Percentiles rank a stretch among this genome's conserved stretches.
Evolutionary conservation across 495 filamentous ascomycete species (phyloP).

Genomic region (Lasiosphaeria miniovina): DNA sequence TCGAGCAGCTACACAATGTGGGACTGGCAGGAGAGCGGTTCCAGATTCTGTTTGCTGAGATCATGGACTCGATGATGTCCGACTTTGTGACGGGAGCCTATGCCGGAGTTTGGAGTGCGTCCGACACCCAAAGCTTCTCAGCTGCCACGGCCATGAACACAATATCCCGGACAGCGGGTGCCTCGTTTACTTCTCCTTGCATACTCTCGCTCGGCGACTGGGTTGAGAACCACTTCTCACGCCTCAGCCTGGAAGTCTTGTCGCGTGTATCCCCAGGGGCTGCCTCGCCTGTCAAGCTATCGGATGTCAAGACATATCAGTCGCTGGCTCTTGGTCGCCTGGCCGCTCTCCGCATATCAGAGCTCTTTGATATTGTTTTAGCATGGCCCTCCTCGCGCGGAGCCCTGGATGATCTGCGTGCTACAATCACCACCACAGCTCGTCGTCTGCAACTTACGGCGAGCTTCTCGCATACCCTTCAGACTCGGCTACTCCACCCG

Average conservation of each 20-base stretch:
- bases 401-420: slow-evolving; percentile 73
- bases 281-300: slow-evolving; percentile 43
- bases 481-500: slow-evolving; percentile 76
- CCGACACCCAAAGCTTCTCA: slow-evolving; percentile 13
- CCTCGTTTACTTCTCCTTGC: slow-evolving; percentile 52
- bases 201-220: slow-evolving; percentile 60
- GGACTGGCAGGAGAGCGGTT: slow-evolving; percentile 73
- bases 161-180: slow-evolving; percentile 18
- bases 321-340: slow-evolving; percentile 74
- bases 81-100: slow-evolving; percentile 61
- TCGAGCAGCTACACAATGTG: slow-evolving; percentile 63
- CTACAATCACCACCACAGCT: slow-evolving; percentile 52
- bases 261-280: slow-evolving; percentile 32
- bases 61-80: slow-evolving; percentile 70
- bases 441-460: slow-evolving; percentile 63
- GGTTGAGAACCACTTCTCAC: slow-evolving; percentile 69
- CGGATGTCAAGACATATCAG: slow-evolving; percentile 74
- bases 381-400: slow-evolving; percentile 78
- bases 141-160: slow-evolving; percentile 19
- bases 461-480: slow-evolving; percentile 65
- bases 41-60: slow-evolving; percentile 70
- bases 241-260: slow-evolving; percentile 62
- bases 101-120: slow-evolving; percentile 51
- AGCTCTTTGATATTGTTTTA: slow-evolving; percentile 85
- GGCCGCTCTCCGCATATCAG: slow-evolving; percentile 72